Evolutionary conservation across 192 early-diverging fungal genomes (phyloP), one percentile per base, ranked within the genome.

Genomic region (Backusella macrospora): DNA sequence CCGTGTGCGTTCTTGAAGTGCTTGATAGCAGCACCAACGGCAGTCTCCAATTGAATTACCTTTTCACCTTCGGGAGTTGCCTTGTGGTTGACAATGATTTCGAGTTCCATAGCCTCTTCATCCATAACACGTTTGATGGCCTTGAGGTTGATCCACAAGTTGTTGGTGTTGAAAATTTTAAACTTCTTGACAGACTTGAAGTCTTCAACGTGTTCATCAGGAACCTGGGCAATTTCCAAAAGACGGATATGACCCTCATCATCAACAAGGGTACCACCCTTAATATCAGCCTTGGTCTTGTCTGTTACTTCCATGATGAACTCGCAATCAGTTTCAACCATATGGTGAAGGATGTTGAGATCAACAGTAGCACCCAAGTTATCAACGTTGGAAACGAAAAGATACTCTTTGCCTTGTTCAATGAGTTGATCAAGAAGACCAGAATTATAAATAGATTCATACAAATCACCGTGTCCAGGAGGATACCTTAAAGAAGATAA

Each of bases 181-280:
- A 99, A 99, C 86, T 99, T 99, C 82, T 98, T 99, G 86, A 99
- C 91, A 63, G 92, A 93, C 85, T 99, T 99, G 83, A 99, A 99
- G 76, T 99, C 98, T 80, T 99, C 96, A 16, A 96, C 91, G 76
- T 98, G 94, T 71, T 95, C 95, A 67, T 90, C 81, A 26, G 98
- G 96, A n/a, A 99, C 98, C 85, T 99, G 98, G 12, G 98, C 98
- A 78, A 99, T 96, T 86, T 99, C 98, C 8, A 98, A 88, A 62
- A 99, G 87, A 45, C 96, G 91, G 74, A 99, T 90, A 70, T 87
- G 83, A 39, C 94, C 96, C 66, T 98, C 96, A 84, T 99, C 98
- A 75, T 99, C 96, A 74, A 99, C 96, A 37, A 99, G 83, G 15
- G 98, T 99, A 76, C 98, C 98, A 75, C 98, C 98, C 91, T 99